Base-by-base conservation (phyloP, 2,329 filamentous ascomycete genomes). In the Aspergillus texensis region DNA sequence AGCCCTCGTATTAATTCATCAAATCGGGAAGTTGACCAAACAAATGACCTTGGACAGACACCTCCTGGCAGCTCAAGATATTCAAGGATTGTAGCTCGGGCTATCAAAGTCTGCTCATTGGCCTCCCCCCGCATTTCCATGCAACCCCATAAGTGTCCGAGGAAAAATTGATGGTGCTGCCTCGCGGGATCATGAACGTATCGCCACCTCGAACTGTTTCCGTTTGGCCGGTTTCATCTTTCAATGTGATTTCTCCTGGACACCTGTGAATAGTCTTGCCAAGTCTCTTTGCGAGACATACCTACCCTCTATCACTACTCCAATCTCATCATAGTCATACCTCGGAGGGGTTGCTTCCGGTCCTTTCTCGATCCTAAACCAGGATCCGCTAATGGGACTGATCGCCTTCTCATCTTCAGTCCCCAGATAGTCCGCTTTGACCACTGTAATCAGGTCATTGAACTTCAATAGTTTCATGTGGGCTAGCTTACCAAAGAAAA, bases 251-350 rank as follows among this genome's bases (percentile, higher is more conserved):
- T 41, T 65, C 65, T 6, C 56, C 58, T 63, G 39, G 21, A 12
- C 11, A 10, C 6, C 24, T 8, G 16, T 24, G 12, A 48, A n/a
- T 21, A 48, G 26, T 24, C 9, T 6, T 5, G 21, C 12, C 5
- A 11, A 32, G 1, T 32, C 2, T 32, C 3, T 32, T 12, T 32
- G 10, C 32, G 10, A 11, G 10, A 11, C 1, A 32, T 1, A 32
- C 3, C 32, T 32, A 68, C 65, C 67, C 46, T 68, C 61, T 52
- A 66, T 50, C 39, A 70, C 58, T 39, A 66, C n/a, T 14, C 69
- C 57, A 57, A 68, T 50, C 32, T 68, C 65, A 36, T 68, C 65
- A 55, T 68, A 68, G 8, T 65, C 56, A 26, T 68, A 68, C 19
- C 32, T 62, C 10, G 67, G 67, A 26, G 32, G 67, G 60, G 65